These are phyloP conservation scores for Talaromyces sp. DNA, from an alignment of 2,329 filamentous ascomycete genomes.

Conservation along the genomic window DNA sequence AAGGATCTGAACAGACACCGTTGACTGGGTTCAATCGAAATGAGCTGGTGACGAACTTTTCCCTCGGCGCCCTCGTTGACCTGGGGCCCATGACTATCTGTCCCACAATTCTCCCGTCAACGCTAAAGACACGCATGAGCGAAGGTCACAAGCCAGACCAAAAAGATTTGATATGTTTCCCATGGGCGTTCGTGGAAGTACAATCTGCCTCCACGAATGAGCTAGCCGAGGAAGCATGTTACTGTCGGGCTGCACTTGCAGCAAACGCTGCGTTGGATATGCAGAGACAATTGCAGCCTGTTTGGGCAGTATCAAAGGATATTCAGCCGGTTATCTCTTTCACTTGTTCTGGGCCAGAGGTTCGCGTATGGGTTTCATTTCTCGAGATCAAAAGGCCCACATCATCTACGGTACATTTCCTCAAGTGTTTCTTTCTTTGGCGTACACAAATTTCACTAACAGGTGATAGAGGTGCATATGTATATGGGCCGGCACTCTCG, in stretches of 20 bases:
- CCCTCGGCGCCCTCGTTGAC: neutral
- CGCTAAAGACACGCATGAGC: neutral
- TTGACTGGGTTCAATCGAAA: neutral
- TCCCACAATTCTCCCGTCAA: neutral
- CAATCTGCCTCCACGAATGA: neutral
- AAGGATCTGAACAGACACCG: neutral
- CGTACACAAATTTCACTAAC: neutral
- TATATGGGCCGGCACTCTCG: conserved; percentile 9
- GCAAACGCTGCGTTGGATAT: conserved; percentile 5
- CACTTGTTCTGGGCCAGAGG: conserved; percentile 11
- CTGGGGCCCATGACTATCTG: neutral
- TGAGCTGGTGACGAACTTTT: conserved; percentile 2
- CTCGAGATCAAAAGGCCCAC: neutral
- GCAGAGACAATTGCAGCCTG: neutral
- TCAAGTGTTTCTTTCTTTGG: too few species aligned
- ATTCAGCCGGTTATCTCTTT: neutral
- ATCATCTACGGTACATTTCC: too few species aligned
- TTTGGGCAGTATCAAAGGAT: neutral
- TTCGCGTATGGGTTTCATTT: conserved; percentile 7
- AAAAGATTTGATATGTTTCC: conserved; percentile 8
- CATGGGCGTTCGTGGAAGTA: conserved; percentile 13
- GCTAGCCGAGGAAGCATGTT: neutral
- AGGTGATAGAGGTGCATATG: neutral
- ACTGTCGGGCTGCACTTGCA: conserved; percentile 4
- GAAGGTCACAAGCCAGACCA: neutral